Base-by-base conservation (phyloP, 345 rosid species). In the Aquilaria sinensis region DNA sequence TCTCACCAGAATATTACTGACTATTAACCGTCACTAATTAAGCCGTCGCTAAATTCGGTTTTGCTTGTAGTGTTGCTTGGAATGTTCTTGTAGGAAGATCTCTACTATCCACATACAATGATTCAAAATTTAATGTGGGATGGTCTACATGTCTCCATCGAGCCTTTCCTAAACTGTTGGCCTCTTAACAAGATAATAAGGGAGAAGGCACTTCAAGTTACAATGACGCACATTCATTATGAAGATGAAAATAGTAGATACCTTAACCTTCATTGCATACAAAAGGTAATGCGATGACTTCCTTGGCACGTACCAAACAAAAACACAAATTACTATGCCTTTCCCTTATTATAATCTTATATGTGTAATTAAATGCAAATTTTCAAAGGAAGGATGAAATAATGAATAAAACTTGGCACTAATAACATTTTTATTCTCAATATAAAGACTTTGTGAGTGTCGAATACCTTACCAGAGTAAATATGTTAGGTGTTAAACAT, bases 201-300 rank as follows among this genome's bases (percentile, higher is more conserved):
- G 59, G 80, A 85, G 61, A 76, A 70, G 48, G 77, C 85, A 65
- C 76, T 85, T 54, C 56, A 33, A 29, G 76, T 68, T 57, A 72
- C 85, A 37, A 78, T 82, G 77, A 67, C 82, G 56, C 81, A 77
- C 68, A 79, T 85, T n/a, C 87, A 85, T 64, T 85, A 84, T 48
- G 87, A 85, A 74, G 90, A 85, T 13, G 83, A 82, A 58, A 82
- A 80, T 51, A 82, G 83, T 73, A 72, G 90, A 68, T 85, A 80
- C 74, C 69, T 82, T 52, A 76, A 85, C 58, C 82, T 79, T 65
- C 86, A 84, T 57, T 72, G 84, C 12, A 69, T 75, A 51, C 80
- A 75, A 68, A 84, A 84, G 86, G 89, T 84, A 71, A 23, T 23
- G 31, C 10, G 9, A 15, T 30, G 49, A 15, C 51, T 32, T 47